Evolutionary conservation across 495 filamentous ascomycete species (phyloP).

Genomic region (Barbatosphaeria neglecta): DNA sequence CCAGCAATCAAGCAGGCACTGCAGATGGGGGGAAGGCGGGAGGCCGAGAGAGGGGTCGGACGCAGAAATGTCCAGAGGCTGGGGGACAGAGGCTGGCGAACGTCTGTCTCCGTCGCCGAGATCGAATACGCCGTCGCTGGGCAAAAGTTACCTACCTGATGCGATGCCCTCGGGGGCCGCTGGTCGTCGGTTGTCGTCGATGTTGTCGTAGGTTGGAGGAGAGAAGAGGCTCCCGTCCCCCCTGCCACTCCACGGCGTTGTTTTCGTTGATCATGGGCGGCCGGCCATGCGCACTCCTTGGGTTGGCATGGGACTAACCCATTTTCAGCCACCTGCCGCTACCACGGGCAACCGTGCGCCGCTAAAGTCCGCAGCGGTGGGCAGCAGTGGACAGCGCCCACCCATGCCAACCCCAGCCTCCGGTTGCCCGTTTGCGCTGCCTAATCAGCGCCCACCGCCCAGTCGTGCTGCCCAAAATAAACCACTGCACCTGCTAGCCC

Average conservation of each 20-base stretch:
- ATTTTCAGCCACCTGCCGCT: not conserved
- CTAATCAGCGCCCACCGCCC: too few relatives aligned
- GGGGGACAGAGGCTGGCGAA: not conserved
- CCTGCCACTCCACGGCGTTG: not conserved
- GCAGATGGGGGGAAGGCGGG: too few relatives aligned
- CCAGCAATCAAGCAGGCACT: too few relatives aligned
- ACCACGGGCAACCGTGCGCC: constrained; percentile 1
- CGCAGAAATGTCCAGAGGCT: not conserved
- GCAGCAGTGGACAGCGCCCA: too few relatives aligned
- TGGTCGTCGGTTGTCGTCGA: not conserved
- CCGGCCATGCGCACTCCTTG: not conserved
- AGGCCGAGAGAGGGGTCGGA: not conserved
- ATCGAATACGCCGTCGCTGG: not conserved
- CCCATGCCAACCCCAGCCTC: too few relatives aligned
- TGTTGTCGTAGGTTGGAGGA: not conserved
- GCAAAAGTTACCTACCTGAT: not conserved
- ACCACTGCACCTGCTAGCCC: too few relatives aligned
- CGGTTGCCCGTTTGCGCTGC: too few relatives aligned
- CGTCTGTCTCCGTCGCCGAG: not conserved
- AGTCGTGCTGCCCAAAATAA: too few relatives aligned
- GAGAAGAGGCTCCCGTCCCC: not conserved
- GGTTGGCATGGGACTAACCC: not conserved
- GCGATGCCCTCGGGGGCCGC: not conserved
- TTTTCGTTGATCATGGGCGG: not conserved
- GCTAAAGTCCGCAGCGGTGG: too few relatives aligned